Evolutionary conservation across 148 eudicot genomes (phyloP), one percentile per base, ranked within the genome.

Genomic region (Rhododendron ferrugineum): DNA sequence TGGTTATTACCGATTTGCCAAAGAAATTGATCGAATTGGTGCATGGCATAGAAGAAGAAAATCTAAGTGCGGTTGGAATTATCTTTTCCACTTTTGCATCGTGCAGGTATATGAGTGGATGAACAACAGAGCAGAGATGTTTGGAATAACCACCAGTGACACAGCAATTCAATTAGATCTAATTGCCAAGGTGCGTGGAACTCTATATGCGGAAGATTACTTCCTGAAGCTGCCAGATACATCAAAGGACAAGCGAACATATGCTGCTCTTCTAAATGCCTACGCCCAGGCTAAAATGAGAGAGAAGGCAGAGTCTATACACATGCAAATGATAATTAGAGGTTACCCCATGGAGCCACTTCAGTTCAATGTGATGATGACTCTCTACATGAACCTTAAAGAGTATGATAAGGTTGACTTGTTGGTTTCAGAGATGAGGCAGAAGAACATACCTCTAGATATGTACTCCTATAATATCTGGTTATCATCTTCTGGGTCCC

Each of bases 281-380:
- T 97, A 93, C 85, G 98, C 88, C 54, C 92, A 90, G 79, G 94
- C 92, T 36, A 92, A 85, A 83, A 84, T 78, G 88, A 90, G 77
- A 88, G 91, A 91, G 79, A 91, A 92, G 86, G 98, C 98, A 11
- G 99, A 95, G 87, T 83, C 90, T 68, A 82, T 95, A 80, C 86
- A 94, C 84, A 90, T 86, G 28, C 62, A 89, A 88, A 89, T 95
- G 92, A 93, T 90, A 87, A 86, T 46, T 40, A 91, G 90, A 88
- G 93, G 91, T 18, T 94, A 91, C 62, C 88, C 89, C 81, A 47
- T 26, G 46, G 86, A 90, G 79, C 44, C 94, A 7, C 98, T 95
- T 84, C 95, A 96, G 11, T 94, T 84, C 88, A 97, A 95, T 86
- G 98, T 94, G 88, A 94, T 95, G 96, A 97, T 95, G 96, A 94